Base-by-base conservation (phyloP, 1,284 basidiomycete species). In the Cystobasidium slooffiae region DNA sequence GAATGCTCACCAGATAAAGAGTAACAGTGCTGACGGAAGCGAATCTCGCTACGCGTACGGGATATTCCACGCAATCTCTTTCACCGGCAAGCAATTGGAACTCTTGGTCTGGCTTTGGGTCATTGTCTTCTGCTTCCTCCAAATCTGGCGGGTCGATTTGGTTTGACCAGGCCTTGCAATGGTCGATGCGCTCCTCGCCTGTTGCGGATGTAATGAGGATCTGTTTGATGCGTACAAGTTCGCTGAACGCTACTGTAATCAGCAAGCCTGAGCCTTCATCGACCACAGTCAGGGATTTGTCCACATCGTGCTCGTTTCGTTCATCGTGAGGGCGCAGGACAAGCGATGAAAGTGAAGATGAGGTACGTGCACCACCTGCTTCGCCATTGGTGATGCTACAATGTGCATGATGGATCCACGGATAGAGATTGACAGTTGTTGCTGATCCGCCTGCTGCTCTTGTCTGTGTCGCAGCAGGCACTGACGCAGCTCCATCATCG, bases 171-270 rank as follows among this genome's bases (percentile, higher is more conserved):
- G 58, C 51, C 53, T 67, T 64, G 47, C 75, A 58, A 43, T 64
- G 22, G 22, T 68, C 65, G 24, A 68, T 67, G 10, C 72, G 64
- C 46, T 74, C 75, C 44, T 72, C 65, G 22, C 58, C 73, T 8
- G 73, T 59, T 18, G 73, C 59, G n/a, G 58, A 46, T 16, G 75
- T 72, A 14, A 75, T 46, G 24, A 75, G 47, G 63, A 75, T 44
- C 56, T 75, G 68, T 49, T 75, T 75, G 37, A 75, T 62, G 18
- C 75, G 68, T 1, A 75, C 75, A 8, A 75, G 65, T 56, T 75
- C 75, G 41, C 63, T 73, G 63, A 75, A 75, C 18, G 63, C 52
- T n/a, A 75, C 58, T n/a, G 73, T 70, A 24, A 72, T 20, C 8
- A 75, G 49, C 8, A 75, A 31, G 10, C 75, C 75, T 47, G 62